phyloP scores from a whole-genome alignment of 2,329 filamentous ascomycete genomes.

The Trichoderma lentiforme region DNA sequence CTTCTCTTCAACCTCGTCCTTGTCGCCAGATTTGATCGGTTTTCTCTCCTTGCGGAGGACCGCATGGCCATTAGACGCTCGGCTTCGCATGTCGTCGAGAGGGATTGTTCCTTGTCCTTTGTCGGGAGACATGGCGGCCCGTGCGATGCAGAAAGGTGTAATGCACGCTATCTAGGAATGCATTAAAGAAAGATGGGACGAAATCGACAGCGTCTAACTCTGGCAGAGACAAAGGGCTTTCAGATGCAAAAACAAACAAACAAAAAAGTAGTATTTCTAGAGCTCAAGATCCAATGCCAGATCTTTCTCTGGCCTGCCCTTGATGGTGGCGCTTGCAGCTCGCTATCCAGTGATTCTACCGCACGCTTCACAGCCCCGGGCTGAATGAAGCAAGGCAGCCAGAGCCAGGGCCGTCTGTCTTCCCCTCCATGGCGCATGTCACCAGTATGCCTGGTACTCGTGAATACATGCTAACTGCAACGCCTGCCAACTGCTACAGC shows the following conservation, averaged over 20 bases:
- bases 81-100: conserved; percentile 22
- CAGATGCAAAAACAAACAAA: not conserved
- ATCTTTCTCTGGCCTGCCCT: not conserved
- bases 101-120: conserved; percentile 17
- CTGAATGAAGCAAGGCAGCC: conserved; percentile 12
- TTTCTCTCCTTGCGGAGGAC: conserved; percentile 19
- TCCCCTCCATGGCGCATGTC: not conserved
- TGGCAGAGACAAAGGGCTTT: not conserved
- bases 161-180: not conserved
- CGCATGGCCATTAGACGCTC: conserved; percentile 18
- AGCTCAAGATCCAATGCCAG: not conserved
- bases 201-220: not conserved
- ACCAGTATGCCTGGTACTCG: not conserved
- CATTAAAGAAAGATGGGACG: not conserved
- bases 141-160: not conserved
- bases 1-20: not conserved
- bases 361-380: conserved; percentile 7
- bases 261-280: not conserved
- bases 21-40: conserved; percentile 6
- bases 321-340: not conserved
- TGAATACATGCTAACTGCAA: not conserved
- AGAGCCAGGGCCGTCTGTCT: not conserved
- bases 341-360: not conserved
- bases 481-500: not conserved
- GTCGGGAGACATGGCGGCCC: conserved; percentile 20